Evolutionary conservation across 1,284 basidiomycete genomes (phyloP).

Genomic region (Pyrrhoderma noxium): DNA sequence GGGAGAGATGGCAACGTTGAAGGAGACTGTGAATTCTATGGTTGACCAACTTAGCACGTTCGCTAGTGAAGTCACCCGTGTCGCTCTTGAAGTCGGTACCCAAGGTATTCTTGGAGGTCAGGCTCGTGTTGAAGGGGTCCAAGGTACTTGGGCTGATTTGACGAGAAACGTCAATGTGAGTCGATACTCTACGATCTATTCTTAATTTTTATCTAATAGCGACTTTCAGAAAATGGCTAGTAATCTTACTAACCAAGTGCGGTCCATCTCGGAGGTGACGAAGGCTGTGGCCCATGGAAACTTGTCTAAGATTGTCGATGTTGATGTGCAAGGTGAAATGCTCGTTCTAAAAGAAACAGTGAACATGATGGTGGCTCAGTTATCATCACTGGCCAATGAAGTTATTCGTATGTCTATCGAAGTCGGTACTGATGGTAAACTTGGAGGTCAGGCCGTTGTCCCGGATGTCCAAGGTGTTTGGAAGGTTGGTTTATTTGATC

Average conservation of each 20-base stretch:
- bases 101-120: constrained; percentile 92
- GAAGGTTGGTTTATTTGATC: constrained; percentile 49
- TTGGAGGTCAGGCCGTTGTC: constrained; percentile 90
- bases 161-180: constrained; percentile 83
- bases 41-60: constrained; percentile 87
- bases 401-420: constrained; percentile 86
- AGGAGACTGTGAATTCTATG: constrained; percentile 84
- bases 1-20: constrained; percentile 84
- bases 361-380: constrained; percentile 85
- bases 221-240: constrained; percentile 69
- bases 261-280: constrained; percentile 94
- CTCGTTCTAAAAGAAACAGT: constrained; percentile 88
- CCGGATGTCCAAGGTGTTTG: constrained; percentile 87
- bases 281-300: constrained; percentile 95
- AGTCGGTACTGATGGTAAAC: constrained; percentile 91
- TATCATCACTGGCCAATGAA: constrained; percentile 79
- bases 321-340: constrained; percentile 97
- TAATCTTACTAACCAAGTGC: constrained; percentile 94
- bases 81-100: constrained; percentile 88
- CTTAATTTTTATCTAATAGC: constrained; percentile 12
- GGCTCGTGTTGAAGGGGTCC: constrained; percentile 85
- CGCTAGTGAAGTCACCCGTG: constrained; percentile 91
- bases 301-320: constrained; percentile 82
- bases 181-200: too few relatives aligned
- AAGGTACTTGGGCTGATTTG: constrained; percentile 91